Evolutionary conservation across 1,284 basidiomycete genomes (phyloP).

Genomic region (Ceratobasidium sp.): DNA sequence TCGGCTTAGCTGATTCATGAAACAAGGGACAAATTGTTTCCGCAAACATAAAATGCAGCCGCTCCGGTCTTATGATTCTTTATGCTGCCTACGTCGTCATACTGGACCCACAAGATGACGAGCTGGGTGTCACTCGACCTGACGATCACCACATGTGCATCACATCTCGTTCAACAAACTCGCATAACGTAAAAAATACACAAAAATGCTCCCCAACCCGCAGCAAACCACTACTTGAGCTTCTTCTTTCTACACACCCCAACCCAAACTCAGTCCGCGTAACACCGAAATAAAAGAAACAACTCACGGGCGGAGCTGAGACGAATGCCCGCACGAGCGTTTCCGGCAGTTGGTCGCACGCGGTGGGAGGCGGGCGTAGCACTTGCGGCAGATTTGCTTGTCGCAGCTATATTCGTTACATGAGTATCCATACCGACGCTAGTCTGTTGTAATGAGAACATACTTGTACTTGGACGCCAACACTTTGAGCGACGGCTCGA

Average conservation of each 20-base stretch:
- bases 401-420: constrained; percentile 83
- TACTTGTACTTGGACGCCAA: constrained; percentile 94
- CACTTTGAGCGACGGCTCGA: constrained; percentile 98
- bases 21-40: too few relatives aligned
- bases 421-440: too few relatives aligned
- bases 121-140: too few relatives aligned
- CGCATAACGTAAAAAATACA: constrained; percentile 32
- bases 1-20: too few relatives aligned
- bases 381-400: constrained; percentile 99
- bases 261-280: constrained; percentile 18
- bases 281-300: constrained; percentile 5
- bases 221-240: constrained; percentile 83
- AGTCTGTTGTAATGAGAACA: too few relatives aligned
- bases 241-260: constrained; percentile 83
- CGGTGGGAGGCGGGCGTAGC: constrained; percentile 98
- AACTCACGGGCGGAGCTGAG: constrained; percentile 93
- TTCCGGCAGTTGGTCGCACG: constrained; percentile 99
- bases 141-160: constrained; percentile 25
- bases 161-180: neutral
- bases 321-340: constrained; percentile 91
- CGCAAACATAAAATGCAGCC: too few relatives aligned
- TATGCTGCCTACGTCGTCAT: too few relatives aligned
- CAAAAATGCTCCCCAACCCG: neutral
- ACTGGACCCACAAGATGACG: too few relatives aligned
- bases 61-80: too few relatives aligned